A percentile compares a stretch with the other conserved stretches of the same genome.
These are phyloP conservation scores for Piromyces finnis DNA, from an alignment of 192 early-diverging fungal species.

Conservation along the genomic window DNA sequence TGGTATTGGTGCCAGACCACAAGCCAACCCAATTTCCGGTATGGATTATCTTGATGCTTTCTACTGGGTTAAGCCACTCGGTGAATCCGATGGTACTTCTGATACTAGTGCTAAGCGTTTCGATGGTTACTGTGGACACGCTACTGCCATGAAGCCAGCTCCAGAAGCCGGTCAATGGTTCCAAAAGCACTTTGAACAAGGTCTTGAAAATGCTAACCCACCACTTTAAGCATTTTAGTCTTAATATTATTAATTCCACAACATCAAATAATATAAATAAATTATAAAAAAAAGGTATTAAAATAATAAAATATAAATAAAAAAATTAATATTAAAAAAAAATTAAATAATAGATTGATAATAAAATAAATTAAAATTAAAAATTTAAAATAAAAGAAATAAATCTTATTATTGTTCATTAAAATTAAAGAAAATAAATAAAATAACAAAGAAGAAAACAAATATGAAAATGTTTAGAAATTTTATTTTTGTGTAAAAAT, in stretches of 20 bases:
- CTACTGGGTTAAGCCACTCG: slow-evolving; percentile 21
- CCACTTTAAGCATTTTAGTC: not conserved
- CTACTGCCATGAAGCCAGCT: slow-evolving; percentile 10
- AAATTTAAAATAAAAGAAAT: too few relatives aligned
- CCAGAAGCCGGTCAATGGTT: slow-evolving; percentile 26
- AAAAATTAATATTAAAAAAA: too few relatives aligned
- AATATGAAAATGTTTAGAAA: too few relatives aligned
- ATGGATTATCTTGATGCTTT: slow-evolving; percentile 18
- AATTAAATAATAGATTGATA: too few relatives aligned
- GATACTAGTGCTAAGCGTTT: not conserved
- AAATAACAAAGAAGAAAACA: too few relatives aligned
- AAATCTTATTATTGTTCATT: too few relatives aligned
- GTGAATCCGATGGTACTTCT: slow-evolving; percentile 19
- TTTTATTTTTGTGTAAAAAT: too few relatives aligned
- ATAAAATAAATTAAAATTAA: too few relatives aligned
- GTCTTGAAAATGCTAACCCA: slow-evolving; percentile 26
- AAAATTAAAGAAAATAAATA: too few relatives aligned
- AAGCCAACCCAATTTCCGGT: not conserved
- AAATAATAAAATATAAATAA: too few relatives aligned
- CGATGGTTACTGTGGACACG: not conserved
- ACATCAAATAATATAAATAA: not conserved
- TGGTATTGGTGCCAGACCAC: slow-evolving; percentile 7
- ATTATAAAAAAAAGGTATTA: too few relatives aligned
- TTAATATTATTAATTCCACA: not conserved
- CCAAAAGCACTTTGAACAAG: slow-evolving; percentile 12